These are phyloP conservation scores for Parastagonospora nodorum DNA, from an alignment of 2,329 filamentous ascomycete species.

Conservation along the genomic window DNA sequence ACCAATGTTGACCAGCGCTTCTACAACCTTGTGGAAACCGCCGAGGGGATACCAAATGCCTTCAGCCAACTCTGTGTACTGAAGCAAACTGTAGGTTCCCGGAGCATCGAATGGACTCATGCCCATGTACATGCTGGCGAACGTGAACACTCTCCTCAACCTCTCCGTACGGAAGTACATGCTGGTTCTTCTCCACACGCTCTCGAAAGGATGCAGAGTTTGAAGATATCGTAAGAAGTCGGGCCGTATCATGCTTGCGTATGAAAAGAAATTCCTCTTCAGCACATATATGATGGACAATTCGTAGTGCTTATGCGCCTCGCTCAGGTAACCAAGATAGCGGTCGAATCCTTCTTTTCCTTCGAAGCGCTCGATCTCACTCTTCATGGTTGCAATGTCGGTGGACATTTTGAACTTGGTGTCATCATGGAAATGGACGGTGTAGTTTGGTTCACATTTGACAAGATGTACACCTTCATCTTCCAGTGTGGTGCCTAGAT, in stretches of 20 bases:
- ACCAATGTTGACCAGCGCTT: conserved; percentile 67
- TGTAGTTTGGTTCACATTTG: conserved; percentile 78
- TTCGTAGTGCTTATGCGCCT: conserved; percentile 73
- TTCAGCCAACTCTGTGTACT: conserved; percentile 76
- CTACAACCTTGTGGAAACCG: conserved; percentile 68
- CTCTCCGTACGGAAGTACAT: conserved; percentile 73
- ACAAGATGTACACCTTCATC: conserved; percentile 69
- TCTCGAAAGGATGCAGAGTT: conserved; percentile 71
- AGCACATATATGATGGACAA: conserved; percentile 69
- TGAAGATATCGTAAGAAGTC: conserved; percentile 65
- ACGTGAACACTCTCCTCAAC: conserved; percentile 73
- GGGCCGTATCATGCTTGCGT: conserved; percentile 62
- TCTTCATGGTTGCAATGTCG: conserved; percentile 73
- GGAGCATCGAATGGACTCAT: conserved; percentile 80
- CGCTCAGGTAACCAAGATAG: conserved; percentile 70
- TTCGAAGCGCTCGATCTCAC: conserved; percentile 73
- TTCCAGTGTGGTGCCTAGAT: conserved; percentile 69
- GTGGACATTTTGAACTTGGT: conserved; percentile 67
- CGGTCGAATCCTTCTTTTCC: conserved; percentile 71
- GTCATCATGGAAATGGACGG: conserved; percentile 73
- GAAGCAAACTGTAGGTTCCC: conserved; percentile 73
- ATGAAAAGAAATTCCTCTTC: conserved; percentile 67
- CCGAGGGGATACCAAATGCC: conserved; percentile 77
- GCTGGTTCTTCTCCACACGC: conserved; percentile 68
- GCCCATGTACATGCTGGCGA: conserved; percentile 82